Evolutionary conservation across 108 stramenopile species (phyloP), one percentile per base, ranked within the genome.

Genomic region (Skeletonema marinoi): DNA sequence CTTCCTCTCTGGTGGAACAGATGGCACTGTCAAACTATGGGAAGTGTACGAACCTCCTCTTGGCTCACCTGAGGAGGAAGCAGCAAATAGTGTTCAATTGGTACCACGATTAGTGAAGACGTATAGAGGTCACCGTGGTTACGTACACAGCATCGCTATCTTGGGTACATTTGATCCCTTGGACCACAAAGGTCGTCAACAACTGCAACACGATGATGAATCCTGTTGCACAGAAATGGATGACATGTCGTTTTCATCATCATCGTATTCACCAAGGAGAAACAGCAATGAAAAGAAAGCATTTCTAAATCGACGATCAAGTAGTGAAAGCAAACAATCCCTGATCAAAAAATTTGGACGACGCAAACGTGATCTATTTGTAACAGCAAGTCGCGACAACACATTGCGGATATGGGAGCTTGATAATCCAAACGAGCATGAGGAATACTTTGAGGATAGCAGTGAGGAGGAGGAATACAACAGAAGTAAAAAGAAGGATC

Each of bases 11-110:
- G 77, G 83, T 12, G 60, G 71, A 11, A 68, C 69, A 33, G 54
- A 84, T 59, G 77, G 77, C 3, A 75, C 63, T 2, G 59, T 84
- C 1, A 58, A 75, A n/a, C 63, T 84, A 14, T 84, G 83, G 83
- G 66, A 65, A 16, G 65, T 72, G 6, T 21, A 32, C n/a, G 77
- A 78, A 30, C 63, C 60, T 32, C 64, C 56, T 9, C 8, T 56
- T 25, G 54, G 6, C 21, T 12, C 30, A 17, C 63, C 50, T 25
- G n/a, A 65, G 0, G 36, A 70, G 2, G n/a, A 31, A 29, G 44
- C 50, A 14, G 6, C 25, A 32, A 30, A 44, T 65, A 30, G 32
- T 21, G 35, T 5, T 42, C 25, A 33, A 21, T 6, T 78, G 42
- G 36, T 39, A 9, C 78, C 78, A 7, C 38, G 54, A 42, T 44